A percentile compares a stretch with the other conserved stretches of the same genome.
Evolutionary conservation across 495 filamentous ascomycete genomes (phyloP).

Genomic region (Talaromyces borbonicus): DNA sequence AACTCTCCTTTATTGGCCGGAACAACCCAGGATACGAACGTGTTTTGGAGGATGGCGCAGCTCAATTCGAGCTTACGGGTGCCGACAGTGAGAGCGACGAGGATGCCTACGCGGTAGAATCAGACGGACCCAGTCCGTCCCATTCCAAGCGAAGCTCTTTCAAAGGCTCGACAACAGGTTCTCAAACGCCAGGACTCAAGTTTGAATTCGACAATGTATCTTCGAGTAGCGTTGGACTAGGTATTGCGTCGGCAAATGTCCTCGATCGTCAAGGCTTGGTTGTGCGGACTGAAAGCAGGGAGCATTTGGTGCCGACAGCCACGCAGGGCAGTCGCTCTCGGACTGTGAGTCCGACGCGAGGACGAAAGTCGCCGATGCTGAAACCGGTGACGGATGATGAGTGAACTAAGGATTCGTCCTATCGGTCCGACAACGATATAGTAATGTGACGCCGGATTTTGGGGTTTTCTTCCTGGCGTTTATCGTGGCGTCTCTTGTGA

Average conservation of each 20-base stretch:
- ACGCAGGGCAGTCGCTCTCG: constrained; percentile 36
- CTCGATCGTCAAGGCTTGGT: constrained; percentile 69
- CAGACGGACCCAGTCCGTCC: constrained; percentile 18
- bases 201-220: constrained; percentile 48
- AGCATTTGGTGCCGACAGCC: constrained; percentile 46
- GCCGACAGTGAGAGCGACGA: constrained; percentile 48
- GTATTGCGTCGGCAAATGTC: constrained; percentile 33
- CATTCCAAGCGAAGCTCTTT: constrained; percentile 29
- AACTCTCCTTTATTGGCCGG: constrained; percentile 43
- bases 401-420: no score
- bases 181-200: constrained; percentile 39
- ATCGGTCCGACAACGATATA: no score
- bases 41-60: constrained; percentile 67
- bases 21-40: constrained; percentile 67
- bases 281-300: constrained; percentile 70
- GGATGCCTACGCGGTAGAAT: constrained; percentile 28
- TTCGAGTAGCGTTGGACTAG: constrained; percentile 38
- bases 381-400: constrained; percentile 28
- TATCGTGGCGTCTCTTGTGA: no score
- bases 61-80: constrained; percentile 62
- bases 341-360: constrained; percentile 35
- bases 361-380: constrained; percentile 33
- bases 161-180: constrained; percentile 22
- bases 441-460: neutral
- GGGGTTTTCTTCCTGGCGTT: neutral